A percentile compares a stretch with the other conserved stretches of the same genome.
phyloP scores from a whole-genome alignment of 2,329 filamentous ascomycete species.

The Dactylonectria macrodidyma region DNA sequence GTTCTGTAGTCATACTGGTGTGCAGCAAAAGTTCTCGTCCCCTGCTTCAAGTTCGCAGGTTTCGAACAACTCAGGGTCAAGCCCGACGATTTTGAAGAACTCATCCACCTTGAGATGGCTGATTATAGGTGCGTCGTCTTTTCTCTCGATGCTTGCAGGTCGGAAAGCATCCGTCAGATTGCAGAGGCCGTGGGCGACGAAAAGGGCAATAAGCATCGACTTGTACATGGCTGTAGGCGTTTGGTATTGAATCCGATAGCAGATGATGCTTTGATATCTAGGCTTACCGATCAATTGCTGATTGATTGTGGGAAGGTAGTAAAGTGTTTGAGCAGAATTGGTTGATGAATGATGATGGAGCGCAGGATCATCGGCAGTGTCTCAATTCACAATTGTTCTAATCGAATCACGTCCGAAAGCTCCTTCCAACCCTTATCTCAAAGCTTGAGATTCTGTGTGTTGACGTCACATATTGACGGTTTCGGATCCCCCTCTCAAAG shows the following conservation, averaged over 20 bases:
- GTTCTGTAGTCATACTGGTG: slow-evolving; percentile 20
- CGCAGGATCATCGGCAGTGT: background rate
- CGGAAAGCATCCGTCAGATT: background rate
- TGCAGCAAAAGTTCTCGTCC: slow-evolving; percentile 36
- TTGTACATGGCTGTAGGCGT: slow-evolving; percentile 26
- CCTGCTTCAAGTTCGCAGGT: slow-evolving; percentile 2
- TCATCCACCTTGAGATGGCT: slow-evolving; percentile 34
- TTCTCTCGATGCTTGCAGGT: background rate
- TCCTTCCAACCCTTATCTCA: slow-evolving; percentile 5
- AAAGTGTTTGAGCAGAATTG: background rate
- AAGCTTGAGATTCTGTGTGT: background rate
- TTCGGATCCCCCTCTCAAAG: background rate
- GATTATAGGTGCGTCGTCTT: background rate
- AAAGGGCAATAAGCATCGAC: background rate
- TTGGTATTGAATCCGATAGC: background rate
- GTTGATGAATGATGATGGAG: background rate
- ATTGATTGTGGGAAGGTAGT: slow-evolving; percentile 1
- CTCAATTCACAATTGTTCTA: background rate
- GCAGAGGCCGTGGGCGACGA: slow-evolving; percentile 18
- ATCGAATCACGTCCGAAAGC: background rate
- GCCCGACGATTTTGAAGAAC: slow-evolving; percentile 33
- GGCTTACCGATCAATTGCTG: background rate
- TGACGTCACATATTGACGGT: slow-evolving; percentile 20
- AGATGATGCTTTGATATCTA: background rate
- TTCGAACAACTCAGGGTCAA: slow-evolving; percentile 29